Percentiles rank a stretch among this genome's conserved stretches.
Conservation (phyloP, 208 protist genomes). For the Crithidia mellificae region DNA sequence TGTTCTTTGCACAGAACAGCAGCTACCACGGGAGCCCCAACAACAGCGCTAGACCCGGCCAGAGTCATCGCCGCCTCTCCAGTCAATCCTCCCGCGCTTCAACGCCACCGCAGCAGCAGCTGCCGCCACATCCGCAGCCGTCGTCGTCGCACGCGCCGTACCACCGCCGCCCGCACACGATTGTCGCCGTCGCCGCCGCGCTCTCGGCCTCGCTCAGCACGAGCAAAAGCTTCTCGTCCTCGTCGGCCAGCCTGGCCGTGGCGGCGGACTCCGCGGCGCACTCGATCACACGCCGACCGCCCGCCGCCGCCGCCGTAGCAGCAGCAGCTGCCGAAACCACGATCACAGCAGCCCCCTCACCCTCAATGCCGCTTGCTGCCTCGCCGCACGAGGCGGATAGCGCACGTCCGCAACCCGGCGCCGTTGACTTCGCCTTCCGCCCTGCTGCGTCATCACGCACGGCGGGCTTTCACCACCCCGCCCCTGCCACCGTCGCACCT, state of each 20-base stretch:
- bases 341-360: too few species aligned
- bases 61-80: neutral
- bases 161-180: neutral
- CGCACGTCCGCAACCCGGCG: neutral
- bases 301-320: neutral
- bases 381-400: too few species aligned
- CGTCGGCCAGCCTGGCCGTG: neutral
- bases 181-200: neutral
- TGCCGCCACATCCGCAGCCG: neutral
- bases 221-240: slow-evolving; percentile 4
- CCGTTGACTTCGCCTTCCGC: neutral
- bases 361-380: too few species aligned
- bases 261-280: neutral
- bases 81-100: neutral
- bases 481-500: too few species aligned
- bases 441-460: too few species aligned
- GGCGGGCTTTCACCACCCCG: too few species aligned
- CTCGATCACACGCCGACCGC: neutral
- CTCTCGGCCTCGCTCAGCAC: slow-evolving; percentile 4
- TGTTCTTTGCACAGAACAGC: slow-evolving; percentile 12
- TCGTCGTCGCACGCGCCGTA: neutral
- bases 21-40: neutral
- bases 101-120: neutral
- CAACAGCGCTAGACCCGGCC: neutral
- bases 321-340: neutral